Evolutionary conservation across 2,329 filamentous ascomycete genomes (phyloP).

Genomic region (Fusarium acutatum): DNA sequence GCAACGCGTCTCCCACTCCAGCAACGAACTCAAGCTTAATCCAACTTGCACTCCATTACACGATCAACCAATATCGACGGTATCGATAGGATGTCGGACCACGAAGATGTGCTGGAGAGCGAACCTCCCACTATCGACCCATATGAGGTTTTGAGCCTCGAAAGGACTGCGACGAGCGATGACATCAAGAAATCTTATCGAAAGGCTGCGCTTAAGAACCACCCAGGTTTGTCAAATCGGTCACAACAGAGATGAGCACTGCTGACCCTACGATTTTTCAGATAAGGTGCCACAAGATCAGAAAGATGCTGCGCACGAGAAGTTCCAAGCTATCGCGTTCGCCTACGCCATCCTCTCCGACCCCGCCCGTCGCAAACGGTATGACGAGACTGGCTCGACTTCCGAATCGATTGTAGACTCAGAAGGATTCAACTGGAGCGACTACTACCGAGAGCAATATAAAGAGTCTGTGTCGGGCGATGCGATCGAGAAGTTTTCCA

Average conservation of each 20-base stretch:
- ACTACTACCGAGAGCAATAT: conserved; percentile 89
- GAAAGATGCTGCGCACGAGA: conserved; percentile 77
- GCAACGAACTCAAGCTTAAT: not conserved
- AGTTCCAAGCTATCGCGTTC: conserved; percentile 91
- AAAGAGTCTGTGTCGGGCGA: conserved; percentile 77
- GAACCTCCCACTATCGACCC: conserved; percentile 75
- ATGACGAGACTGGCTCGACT: conserved; percentile 90
- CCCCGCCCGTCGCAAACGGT: conserved; percentile 79
- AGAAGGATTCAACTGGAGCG: conserved; percentile 87
- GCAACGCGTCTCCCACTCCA: conserved; percentile 29
- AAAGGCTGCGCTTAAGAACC: conserved; percentile 86
- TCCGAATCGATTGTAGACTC: conserved; percentile 80
- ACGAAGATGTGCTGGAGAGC: conserved; percentile 62
- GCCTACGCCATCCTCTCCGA: conserved; percentile 95
- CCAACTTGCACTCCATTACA: not conserved
- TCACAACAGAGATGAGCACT: not conserved
- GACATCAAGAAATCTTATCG: conserved; percentile 92
- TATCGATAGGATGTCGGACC: conserved; percentile 53
- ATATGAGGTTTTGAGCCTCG: conserved; percentile 80
- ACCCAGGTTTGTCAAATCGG: conserved; percentile 70
- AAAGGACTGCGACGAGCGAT: conserved; percentile 74
- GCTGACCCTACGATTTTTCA: conserved; percentile 44
- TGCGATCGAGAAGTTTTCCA: conserved; percentile 78
- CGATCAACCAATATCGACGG: conserved; percentile 16
- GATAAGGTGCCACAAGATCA: conserved; percentile 79